phyloP scores from a whole-genome alignment of 2,329 filamentous ascomycete species.

The Beauveria scarabaeidicola region DNA sequence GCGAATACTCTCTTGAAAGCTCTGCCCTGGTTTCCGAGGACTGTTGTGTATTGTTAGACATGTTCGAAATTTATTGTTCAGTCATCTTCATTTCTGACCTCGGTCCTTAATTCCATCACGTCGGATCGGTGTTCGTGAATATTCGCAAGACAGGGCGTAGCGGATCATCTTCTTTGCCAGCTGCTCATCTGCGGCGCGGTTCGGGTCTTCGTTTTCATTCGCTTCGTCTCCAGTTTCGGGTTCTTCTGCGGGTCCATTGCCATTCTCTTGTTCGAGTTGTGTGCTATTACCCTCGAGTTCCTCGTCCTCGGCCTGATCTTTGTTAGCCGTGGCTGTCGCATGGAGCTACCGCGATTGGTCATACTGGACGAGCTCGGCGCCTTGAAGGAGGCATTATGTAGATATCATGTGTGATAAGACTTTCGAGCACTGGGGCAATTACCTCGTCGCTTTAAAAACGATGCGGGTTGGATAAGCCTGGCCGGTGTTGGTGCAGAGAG shows the following conservation, averaged over 20 bases:
- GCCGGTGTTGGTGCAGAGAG: neutral
- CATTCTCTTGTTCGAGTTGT: conserved; percentile 24
- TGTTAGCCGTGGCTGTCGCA: neutral
- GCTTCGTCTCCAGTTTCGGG: conserved; percentile 31
- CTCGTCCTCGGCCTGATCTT: conserved; percentile 19
- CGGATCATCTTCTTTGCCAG: conserved; percentile 60
- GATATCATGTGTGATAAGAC: neutral
- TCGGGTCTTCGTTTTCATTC: conserved; percentile 24
- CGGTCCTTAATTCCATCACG: conserved; percentile 56
- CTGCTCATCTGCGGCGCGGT: conserved; percentile 38
- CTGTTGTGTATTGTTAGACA: conserved; percentile 27
- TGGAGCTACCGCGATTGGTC: neutral
- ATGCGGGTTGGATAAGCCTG: neutral
- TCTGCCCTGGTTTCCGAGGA: conserved; percentile 61
- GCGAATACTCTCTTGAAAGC: conserved; percentile 72
- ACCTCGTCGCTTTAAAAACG: neutral
- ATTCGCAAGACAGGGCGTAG: conserved; percentile 59
- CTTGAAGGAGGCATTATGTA: conserved; percentile 9
- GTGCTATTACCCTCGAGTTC: conserved; percentile 26
- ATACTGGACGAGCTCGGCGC: conserved; percentile 26
- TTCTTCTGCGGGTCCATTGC: conserved; percentile 23
- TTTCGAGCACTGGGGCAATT: neutral
- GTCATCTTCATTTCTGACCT: conserved; percentile 30
- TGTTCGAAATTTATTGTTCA: conserved; percentile 9
- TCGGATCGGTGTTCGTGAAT: conserved; percentile 49